Percentiles rank a stretch among this genome's conserved stretches.
phyloP scores from a whole-genome alignment of 495 filamentous ascomycete species.

The Annulohypoxylon maeteangense region DNA sequence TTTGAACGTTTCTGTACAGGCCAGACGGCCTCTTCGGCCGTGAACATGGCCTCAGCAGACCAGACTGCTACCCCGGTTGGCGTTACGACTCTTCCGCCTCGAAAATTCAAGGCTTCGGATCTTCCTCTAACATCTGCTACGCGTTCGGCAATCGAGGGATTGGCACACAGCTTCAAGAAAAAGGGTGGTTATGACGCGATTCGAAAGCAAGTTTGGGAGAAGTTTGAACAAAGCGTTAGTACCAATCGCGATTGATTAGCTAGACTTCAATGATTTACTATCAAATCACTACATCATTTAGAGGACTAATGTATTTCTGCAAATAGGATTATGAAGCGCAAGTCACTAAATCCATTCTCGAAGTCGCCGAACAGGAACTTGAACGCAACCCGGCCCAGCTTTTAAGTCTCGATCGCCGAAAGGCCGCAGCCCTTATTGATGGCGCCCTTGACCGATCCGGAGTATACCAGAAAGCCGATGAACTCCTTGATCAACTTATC shows the following conservation, averaged over 20 bases:
- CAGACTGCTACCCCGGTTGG: conserved; percentile 49
- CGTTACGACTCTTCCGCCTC: conserved; percentile 56
- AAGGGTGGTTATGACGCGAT: conserved; percentile 89
- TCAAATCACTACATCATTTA: not conserved
- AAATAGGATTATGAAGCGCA: conserved; percentile 71
- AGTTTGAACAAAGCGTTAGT: conserved; percentile 79
- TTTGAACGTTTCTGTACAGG: conserved; percentile 16
- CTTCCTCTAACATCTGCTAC: conserved; percentile 79
- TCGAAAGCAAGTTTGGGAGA: conserved; percentile 81
- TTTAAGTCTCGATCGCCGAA: conserved; percentile 79
- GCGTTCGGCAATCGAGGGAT: conserved; percentile 76
- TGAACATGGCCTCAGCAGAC: conserved; percentile 58
- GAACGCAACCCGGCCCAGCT: conserved; percentile 78
- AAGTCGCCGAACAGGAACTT: conserved; percentile 81
- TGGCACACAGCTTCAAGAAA: conserved; percentile 88
- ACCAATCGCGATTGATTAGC: conserved; percentile 19
- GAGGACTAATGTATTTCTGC: conserved; percentile 18
- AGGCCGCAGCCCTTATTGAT: conserved; percentile 85
- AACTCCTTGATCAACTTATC: conserved; percentile 73
- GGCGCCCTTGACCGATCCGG: conserved; percentile 85
- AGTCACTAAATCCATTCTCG: conserved; percentile 72
- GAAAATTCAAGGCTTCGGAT: conserved; percentile 87
- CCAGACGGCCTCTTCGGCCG: conserved; percentile 43
- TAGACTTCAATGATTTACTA: not conserved
- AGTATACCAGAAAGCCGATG: conserved; percentile 79